Conservation (phyloP, 2,329 filamentous ascomycete genomes). For the Davidsoniella neocaledoniae region DNA sequence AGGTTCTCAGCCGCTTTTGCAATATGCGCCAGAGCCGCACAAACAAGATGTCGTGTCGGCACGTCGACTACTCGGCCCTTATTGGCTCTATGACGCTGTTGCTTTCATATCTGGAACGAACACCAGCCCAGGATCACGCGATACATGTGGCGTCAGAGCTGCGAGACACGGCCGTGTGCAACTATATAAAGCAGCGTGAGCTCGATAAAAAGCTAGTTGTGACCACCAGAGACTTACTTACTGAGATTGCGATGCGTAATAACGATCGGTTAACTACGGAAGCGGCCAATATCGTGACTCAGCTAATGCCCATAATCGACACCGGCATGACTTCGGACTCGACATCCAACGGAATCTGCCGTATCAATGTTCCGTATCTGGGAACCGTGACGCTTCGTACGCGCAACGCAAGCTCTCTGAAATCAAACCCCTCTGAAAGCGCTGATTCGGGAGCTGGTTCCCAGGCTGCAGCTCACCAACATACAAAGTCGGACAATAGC, state of each 20-base stretch:
- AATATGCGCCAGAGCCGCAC: slow-evolving; percentile 27
- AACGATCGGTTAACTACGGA: slow-evolving; percentile 26
- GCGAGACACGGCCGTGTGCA: neutral
- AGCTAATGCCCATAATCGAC: slow-evolving; percentile 27
- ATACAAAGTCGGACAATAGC: too few species aligned
- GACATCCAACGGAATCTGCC: slow-evolving; percentile 17
- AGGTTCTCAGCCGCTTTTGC: slow-evolving; percentile 31
- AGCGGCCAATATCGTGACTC: slow-evolving; percentile 26
- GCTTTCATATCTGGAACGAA: slow-evolving; percentile 29
- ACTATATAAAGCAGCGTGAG: slow-evolving; percentile 17
- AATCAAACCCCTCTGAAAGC: neutral
- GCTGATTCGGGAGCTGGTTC: neutral
- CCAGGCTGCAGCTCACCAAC: too few species aligned
- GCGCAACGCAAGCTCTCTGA: neutral
- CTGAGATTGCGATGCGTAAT: slow-evolving; percentile 22
- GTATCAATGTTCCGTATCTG: slow-evolving; percentile 29
- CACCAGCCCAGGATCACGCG: neutral
- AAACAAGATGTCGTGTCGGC: slow-evolving; percentile 26
- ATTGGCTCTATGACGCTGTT: slow-evolving; percentile 34
- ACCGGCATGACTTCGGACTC: slow-evolving; percentile 11
- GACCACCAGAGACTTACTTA: slow-evolving; percentile 22
- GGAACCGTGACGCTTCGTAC: slow-evolving; percentile 29
- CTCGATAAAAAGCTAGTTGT: slow-evolving; percentile 24
- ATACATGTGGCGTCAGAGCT: slow-evolving; percentile 1
- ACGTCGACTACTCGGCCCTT: slow-evolving; percentile 34